Evolutionary conservation across 2,329 filamentous ascomycete genomes (phyloP), one percentile per base, ranked within the genome.

Genomic region (Aphanocladium album): DNA sequence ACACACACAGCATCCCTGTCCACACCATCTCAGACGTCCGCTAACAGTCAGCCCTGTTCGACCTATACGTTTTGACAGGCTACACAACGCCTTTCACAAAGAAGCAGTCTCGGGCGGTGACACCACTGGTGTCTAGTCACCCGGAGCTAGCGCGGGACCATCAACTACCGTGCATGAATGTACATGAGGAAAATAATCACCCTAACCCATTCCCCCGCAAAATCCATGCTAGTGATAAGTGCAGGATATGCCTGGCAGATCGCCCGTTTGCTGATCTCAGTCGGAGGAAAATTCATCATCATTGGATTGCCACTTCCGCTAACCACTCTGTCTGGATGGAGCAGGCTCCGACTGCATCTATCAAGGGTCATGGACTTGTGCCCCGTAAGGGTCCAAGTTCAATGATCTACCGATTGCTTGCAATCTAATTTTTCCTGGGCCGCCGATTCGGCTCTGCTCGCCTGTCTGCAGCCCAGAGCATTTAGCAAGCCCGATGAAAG

Each of bases 131-230:
- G n/a, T n/a, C n/a, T n/a, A 39, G 21, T 9, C 14, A 23, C 27
- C 12, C 35, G 50, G 9, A 41, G 21, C 33, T 41, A 57, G 55
- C 33, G 6, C 19, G 50, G 30, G 27, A 49, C 16, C 5, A 4
- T 11, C 56, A 52, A 59, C 56, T 59, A 59, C 47, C 47, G 46
- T 43, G 47, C 56, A 41, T 57, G 8, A 39, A 55, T 45, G 52
- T 55, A 43, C 2, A 55, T 55, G 23, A 55, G 39, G 7, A 45
- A 41, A 43, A 33, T 9, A 33, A 55, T 30, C 39, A 27, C 11
- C 25, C 37, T 16, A 55, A 39, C 37, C 37, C 52, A 54, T 23
- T 2, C 27, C 21, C 54, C 45, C 56, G 23, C 56, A n/a, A n/a
- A n/a, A 51, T 33, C 19, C 23, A 58, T 58, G 54, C 54, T 49